phyloP scores from a whole-genome alignment of 768 basidiomycete species.

The Boletus vinaceobasis region DNA sequence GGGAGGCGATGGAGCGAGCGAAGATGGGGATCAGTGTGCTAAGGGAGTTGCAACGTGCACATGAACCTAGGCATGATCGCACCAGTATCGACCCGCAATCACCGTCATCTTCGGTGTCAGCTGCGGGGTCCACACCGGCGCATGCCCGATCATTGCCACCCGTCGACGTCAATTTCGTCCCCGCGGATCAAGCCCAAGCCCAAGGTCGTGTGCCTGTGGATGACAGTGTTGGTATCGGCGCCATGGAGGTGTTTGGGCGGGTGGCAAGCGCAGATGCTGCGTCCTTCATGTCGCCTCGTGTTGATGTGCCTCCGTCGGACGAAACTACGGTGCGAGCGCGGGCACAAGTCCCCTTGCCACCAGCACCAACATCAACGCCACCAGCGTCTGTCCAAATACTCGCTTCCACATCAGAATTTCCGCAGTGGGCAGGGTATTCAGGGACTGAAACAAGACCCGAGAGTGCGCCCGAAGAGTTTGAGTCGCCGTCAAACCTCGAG shows the following conservation, averaged over 20 bases:
- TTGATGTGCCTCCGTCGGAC: conserved; percentile 16
- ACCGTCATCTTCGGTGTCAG: conserved; percentile 19
- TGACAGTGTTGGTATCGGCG: conserved; percentile 17
- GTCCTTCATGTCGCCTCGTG: conserved; percentile 24
- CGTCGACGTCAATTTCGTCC: conserved; percentile 18
- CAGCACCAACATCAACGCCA: conserved; percentile 13
- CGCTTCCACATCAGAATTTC: conserved; percentile 8
- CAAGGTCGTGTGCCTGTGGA: conserved; percentile 17
- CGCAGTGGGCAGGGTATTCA: not conserved
- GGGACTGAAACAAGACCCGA: conserved; percentile 2
- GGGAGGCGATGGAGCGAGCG: conserved; percentile 28
- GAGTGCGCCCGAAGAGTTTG: conserved; percentile 2
- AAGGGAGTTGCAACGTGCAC: conserved; percentile 25
- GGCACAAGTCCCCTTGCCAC: conserved; percentile 7
- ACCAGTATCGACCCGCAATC: conserved; percentile 24
- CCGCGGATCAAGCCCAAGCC: conserved; percentile 19
- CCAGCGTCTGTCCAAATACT: conserved; percentile 4
- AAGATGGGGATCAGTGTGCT: conserved; percentile 13
- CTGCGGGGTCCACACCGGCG: conserved; percentile 3
- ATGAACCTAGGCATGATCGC: conserved; percentile 18
- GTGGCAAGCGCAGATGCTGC: conserved; percentile 15
- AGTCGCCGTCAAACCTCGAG: conserved; percentile 39
- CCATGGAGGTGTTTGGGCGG: conserved; percentile 15
- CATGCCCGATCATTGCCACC: conserved; percentile 14
- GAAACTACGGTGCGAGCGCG: conserved; percentile 12